Conservation (phyloP, 148 eudicot genomes). For the Arbutus unedo region DNA sequence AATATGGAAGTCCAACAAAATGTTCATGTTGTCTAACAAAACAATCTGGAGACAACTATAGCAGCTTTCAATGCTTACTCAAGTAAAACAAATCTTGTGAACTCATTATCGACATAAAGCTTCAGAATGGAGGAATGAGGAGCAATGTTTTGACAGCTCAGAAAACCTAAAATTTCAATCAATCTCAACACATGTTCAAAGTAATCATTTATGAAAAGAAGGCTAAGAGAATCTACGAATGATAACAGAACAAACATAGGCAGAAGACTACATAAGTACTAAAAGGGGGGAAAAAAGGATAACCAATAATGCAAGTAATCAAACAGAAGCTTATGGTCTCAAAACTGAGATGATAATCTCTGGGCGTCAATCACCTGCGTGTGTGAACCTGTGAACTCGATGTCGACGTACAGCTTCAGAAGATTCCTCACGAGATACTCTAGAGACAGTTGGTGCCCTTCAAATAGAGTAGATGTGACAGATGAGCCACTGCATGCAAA, state of each 20-base stretch:
- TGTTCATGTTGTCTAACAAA: neutral
- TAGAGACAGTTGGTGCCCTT: constrained; percentile 84
- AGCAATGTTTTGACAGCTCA: neutral
- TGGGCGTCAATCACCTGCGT: constrained; percentile 66
- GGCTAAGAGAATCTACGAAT: neutral
- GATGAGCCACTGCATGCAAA: constrained; percentile 67
- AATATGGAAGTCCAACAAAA: neutral
- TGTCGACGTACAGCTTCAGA: constrained; percentile 92
- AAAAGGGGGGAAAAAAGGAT: no score
- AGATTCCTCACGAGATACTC: constrained; percentile 90
- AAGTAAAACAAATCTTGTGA: neutral
- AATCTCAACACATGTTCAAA: neutral
- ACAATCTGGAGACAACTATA: neutral
- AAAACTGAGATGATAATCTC: neutral
- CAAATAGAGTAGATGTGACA: constrained; percentile 73
- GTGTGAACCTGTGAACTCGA: constrained; percentile 97
- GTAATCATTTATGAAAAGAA: neutral
- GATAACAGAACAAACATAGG: neutral
- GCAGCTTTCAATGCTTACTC: neutral
- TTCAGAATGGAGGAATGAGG: neutral
- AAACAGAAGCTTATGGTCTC: neutral
- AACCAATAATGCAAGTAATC: no score
- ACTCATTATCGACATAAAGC: neutral
- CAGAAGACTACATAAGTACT: no score
- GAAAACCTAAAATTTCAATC: neutral